phyloP scores from a whole-genome alignment of 345 rosid species.

The Theobroma cacao region DNA sequence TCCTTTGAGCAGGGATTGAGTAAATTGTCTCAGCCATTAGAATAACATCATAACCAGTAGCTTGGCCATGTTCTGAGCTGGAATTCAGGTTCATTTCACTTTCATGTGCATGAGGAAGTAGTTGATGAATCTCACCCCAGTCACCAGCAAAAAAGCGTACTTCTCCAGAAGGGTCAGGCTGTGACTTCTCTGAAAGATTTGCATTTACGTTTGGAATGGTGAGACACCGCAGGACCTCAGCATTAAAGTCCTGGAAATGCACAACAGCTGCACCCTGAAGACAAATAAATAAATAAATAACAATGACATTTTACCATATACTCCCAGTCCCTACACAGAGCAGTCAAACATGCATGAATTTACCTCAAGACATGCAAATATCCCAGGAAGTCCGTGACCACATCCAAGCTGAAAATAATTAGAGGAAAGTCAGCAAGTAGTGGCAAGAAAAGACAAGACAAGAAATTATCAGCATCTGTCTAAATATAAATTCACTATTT shows the following conservation, averaged over 20 bases:
- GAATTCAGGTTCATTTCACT: slow-evolving; percentile 27
- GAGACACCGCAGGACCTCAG: slow-evolving; percentile 78
- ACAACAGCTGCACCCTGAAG: slow-evolving; percentile 59
- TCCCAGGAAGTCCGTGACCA: slow-evolving; percentile 91
- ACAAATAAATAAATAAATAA: slow-evolving; percentile 1
- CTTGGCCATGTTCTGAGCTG: slow-evolving; percentile 20
- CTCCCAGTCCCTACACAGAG: background rate
- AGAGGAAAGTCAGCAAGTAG: slow-evolving; percentile 11
- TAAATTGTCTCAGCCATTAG: slow-evolving; percentile 94
- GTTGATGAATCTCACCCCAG: slow-evolving; percentile 70
- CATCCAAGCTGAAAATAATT: slow-evolving; percentile 80
- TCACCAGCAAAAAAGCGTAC: slow-evolving; percentile 80
- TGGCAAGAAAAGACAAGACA: slow-evolving; percentile 7
- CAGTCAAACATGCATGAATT: slow-evolving; percentile 13
- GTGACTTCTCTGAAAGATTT: slow-evolving; percentile 37
- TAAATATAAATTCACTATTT: background rate
- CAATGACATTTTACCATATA: slow-evolving; percentile 12
- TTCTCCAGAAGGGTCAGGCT: slow-evolving; percentile 20
- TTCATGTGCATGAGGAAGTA: slow-evolving; percentile 47
- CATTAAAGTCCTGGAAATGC: slow-evolving; percentile 94
- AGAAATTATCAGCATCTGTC: background rate
- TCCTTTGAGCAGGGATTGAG: slow-evolving; percentile 60
- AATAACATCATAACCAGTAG: slow-evolving; percentile 66
- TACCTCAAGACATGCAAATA: slow-evolving; percentile 81
- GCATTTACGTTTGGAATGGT: slow-evolving; percentile 75